Evolutionary conservation across 192 early-diverging fungal genomes (phyloP), one percentile per base, ranked within the genome.

Genomic region (Backusella circina): DNA sequence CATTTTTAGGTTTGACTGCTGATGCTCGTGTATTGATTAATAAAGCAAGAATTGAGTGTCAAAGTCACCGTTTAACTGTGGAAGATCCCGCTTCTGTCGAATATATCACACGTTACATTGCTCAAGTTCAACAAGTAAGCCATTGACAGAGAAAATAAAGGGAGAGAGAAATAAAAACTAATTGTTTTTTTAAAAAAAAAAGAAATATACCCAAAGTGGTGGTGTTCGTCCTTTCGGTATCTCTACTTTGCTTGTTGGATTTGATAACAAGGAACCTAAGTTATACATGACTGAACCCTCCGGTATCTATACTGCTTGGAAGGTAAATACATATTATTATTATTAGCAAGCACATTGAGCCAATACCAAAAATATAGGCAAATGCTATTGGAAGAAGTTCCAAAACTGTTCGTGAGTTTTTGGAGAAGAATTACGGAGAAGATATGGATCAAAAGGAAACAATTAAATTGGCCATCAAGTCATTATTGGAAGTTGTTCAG

Each of bases 241-340:
- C 77, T 98, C 97, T 39, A 96, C 96, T 69, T 88, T 99, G 67
- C 91, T 98, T 74, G 93, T 97, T 75, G 98, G 98, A 12, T 96
- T 97, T 81, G 93, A 97, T 80, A 85, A 90, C 74, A 91, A 91
- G 84, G 84, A 87, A 5, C 96, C 98, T 30, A 93, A 93, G 83
- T 89, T 99, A 68, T 99, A 96, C 85, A 95, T 96, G 85, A 99
- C 98, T 6, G 97, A 99, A 65, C 98, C 98, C 13, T 95, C 95
- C n/a, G 98, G 98, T 31, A 98, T 98, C 79, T 98, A 97, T 80
- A 95, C 96, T 75, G 95, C 95, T 77, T 99, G 97, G 97, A 98
- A 98, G 90, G 88, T 89, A 35, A 50, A 72, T 44, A 7, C 10
- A 33, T 12, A 31, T 3, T 67, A 98, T 97, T 88, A 84, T 87